Evolutionary conservation across 495 filamentous ascomycete species (phyloP), one percentile per base, ranked within the genome.

Genomic region (Hypoxylon rickii): DNA sequence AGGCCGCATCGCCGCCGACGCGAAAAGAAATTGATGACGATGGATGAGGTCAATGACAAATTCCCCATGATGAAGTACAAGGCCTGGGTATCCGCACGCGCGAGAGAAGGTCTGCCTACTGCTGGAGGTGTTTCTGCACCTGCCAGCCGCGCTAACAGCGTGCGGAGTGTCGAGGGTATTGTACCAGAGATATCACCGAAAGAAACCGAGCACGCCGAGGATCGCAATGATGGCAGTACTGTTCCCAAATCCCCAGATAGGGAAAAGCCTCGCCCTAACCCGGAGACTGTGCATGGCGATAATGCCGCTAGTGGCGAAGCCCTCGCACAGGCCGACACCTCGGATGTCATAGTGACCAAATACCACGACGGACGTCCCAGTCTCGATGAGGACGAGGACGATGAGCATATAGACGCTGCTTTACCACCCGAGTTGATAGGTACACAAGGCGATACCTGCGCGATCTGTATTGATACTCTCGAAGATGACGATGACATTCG

Each of bases 31-130:
- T 70, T 99, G 55, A 97, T 99, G 95, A 87, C 89, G 2, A 95
- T 97, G 85, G 94, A 99, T 44, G 94, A 99, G 70, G 94, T 97
- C 34, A 97, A 99, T 67, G 91, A 95, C 63, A 88, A 94, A 54
- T 97, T 99, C 65, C 95, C 94, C 0, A 81, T 96, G 64, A 84
- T 84, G 38, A 97, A 97, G 72, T 99, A 99, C 75, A 97, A 97
- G 75, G 82, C 81, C 42, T 99, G 95, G 94, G 85, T 92, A 49
- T 82, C 90, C 10, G 82, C 82, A 31, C 87, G 95, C 48, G 92
- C 90, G 53, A 79, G 83, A 32, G 84, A 92, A 75, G 95, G 92
- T 21, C 74, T 97, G 38, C 85, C 94, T 18, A 86, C 90, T 17
- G 80, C 86, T 55, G 93, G 92, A 24, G 94, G 95, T 24, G 87